Base-by-base conservation (phyloP, 345 rosid species). In the Boechera divaricarpa region DNA sequence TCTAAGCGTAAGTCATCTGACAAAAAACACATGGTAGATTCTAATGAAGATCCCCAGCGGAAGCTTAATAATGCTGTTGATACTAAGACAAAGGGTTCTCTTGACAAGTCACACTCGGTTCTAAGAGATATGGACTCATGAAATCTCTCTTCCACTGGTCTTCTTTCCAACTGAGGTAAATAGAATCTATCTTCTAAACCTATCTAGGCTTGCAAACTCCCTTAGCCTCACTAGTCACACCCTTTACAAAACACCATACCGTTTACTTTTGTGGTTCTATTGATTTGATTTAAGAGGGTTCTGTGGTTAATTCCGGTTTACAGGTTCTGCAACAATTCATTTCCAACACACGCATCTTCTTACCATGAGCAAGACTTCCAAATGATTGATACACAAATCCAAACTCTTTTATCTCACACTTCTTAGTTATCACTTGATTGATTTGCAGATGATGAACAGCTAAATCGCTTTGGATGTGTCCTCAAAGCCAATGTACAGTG, bases 1-100 rank as follows among this genome's bases (percentile, higher is more conserved):
- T 72, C 73, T 39, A 78, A 78, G 68, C 61, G 81, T 0, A 78
- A 78, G 63, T 3, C 77, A 72, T 49, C 77, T 49, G 81, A 78
- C 49, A 72, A n/a, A 66, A 78, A 72, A 38, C 68, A 64, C 59
- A 32, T 24, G 32, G 41, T 51, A 51, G 73, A 58, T 39, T 57
- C 72, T 70, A 70, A 51, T 69, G 80, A 61, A 61, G 70, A 76
- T 7, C 26, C 24, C 24, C 58, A 70, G 41, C 60, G 45, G 9
- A 77, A 70, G 80, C 31, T 33, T 39, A 69, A 52, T 45, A 68
- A 18, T 7, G 36, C 63, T 58, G 38, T 41, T 32, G 79, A 76
- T 52, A 60, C 61, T 38, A 75, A 75, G 45, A 60, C 47, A 67
- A 69, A 76, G 29, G 29, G 36, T 61, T 28, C 63, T 53, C 57